Evolutionary conservation across 2,329 filamentous ascomycete species (phyloP), one percentile per base, ranked within the genome.

Genomic region (Clathrospora elynae): DNA sequence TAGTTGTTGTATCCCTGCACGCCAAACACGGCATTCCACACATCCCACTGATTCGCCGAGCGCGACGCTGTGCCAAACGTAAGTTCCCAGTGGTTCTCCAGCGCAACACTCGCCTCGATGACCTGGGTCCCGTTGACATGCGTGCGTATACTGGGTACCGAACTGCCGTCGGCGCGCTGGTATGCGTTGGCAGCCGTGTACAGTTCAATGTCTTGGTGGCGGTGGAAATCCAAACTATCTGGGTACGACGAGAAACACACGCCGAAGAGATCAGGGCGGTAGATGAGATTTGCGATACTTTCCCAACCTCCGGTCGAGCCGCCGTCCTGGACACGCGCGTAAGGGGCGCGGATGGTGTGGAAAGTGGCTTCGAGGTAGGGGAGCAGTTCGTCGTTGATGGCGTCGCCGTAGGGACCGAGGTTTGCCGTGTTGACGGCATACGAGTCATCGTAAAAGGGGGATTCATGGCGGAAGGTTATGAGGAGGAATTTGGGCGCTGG

Each of bases 351-450:
- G 23, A 72, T 70, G 0, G 66, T 71, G 42, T 66, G 60, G 60
- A 70, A 72, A 1, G 30, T 57, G 7, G 47, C 35, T 22, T 72
- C 68, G 16, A 72, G 47, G 19, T 60, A 39, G 0, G 70, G 67
- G 5, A 72, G 61, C 2, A 72, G 55, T 35, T 72, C 70, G n/a
- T 72, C 67, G 46, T 72, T 72, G 51, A 72, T 62, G 2, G 68
- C 68, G 16, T 71, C 68, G 7, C 70, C 70, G 25, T 66, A 72
- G 3, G 70, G 70, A 3, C 70, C 70, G 5, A 72, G 51, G 32
- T 72, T 72, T 2, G 68, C 67, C 1, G 66, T 69, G 37, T 72
- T 72, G 28, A 71, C 68, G 0, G 62, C 68, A 39, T 71, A 71
- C 0, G 67, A 71, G 35, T 72, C 68, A 36, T 72, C 68, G 46